Evolutionary conservation across 331 rosid genomes (phyloP).

Genomic region (Erythrophleum ivorense): DNA sequence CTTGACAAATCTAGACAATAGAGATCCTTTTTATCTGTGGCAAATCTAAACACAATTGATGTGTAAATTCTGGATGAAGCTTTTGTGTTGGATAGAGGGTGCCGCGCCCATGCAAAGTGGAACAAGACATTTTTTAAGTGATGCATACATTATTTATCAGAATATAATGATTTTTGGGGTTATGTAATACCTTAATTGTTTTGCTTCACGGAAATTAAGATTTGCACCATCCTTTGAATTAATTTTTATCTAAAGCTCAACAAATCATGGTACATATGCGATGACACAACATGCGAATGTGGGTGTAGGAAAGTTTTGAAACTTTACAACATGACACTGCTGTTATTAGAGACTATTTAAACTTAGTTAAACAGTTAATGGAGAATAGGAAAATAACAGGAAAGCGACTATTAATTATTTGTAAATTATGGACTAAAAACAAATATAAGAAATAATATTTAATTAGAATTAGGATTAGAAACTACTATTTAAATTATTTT

Average conservation of each 20-base stretch:
- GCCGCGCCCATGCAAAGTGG: neutral
- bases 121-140: neutral
- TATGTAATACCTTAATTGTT: neutral
- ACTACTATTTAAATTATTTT: too few species aligned
- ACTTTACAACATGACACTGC: neutral
- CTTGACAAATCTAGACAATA: conserved; percentile 8
- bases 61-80: neutral
- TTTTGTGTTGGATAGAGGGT: too few species aligned
- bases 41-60: conserved; percentile 1
- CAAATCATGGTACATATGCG: neutral
- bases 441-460: too few species aligned
- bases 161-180: neutral
- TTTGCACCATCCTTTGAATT: neutral
- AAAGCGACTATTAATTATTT: too few species aligned
- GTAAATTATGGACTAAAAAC: too few species aligned
- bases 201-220: neutral
- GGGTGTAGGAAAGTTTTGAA: neutral
- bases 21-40: conserved; percentile 10
- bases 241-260: neutral
- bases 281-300: neutral
- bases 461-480: too few species aligned
- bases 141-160: neutral
- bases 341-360: neutral
- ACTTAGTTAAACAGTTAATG: too few species aligned
- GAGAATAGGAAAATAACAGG: too few species aligned